phyloP scores from a whole-genome alignment of 2,329 filamentous ascomycete species.

The Phyllosticta citriasiana region DNA sequence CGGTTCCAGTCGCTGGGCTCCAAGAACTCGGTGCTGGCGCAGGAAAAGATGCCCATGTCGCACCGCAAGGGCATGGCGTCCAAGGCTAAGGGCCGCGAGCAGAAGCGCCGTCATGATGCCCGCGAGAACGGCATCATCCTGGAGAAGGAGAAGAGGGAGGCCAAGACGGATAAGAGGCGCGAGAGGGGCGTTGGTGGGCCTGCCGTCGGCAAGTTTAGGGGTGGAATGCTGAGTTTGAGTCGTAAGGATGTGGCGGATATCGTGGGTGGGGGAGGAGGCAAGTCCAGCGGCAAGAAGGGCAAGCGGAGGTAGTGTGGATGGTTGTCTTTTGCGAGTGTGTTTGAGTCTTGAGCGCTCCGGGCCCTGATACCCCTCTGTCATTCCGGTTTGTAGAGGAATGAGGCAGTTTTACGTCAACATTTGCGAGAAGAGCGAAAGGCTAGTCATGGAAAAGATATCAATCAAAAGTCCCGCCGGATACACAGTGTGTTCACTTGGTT shows the following conservation, averaged over 20 bases:
- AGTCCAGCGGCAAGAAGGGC: constrained; percentile 3
- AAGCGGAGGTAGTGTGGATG: not conserved
- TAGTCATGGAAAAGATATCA: no score
- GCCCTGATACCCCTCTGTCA: not conserved
- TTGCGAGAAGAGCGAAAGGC: no score
- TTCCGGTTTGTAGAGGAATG: not conserved
- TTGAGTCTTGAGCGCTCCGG: not conserved
- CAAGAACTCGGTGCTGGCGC: constrained; percentile 63
- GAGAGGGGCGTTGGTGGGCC: constrained; percentile 62
- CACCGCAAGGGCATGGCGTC: constrained; percentile 75
- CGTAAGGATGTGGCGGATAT: constrained; percentile 66
- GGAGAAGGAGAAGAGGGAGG: constrained; percentile 47
- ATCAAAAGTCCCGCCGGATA: no score
- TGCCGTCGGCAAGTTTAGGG: constrained; percentile 67
- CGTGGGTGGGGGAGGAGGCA: constrained; percentile 7
- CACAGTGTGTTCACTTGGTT: no score
- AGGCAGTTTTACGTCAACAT: no score
- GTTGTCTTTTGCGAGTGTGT: not conserved
- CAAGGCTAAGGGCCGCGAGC: constrained; percentile 56
- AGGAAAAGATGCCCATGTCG: constrained; percentile 81
- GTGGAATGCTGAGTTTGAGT: constrained; percentile 70
- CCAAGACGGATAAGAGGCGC: constrained; percentile 34
- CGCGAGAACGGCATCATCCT: constrained; percentile 84
- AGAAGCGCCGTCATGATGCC: constrained; percentile 65
- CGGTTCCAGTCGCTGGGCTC: constrained; percentile 72